Conservation (phyloP, 2,329 filamentous ascomycete species). For the Ophiostoma triangulosporum region DNA sequence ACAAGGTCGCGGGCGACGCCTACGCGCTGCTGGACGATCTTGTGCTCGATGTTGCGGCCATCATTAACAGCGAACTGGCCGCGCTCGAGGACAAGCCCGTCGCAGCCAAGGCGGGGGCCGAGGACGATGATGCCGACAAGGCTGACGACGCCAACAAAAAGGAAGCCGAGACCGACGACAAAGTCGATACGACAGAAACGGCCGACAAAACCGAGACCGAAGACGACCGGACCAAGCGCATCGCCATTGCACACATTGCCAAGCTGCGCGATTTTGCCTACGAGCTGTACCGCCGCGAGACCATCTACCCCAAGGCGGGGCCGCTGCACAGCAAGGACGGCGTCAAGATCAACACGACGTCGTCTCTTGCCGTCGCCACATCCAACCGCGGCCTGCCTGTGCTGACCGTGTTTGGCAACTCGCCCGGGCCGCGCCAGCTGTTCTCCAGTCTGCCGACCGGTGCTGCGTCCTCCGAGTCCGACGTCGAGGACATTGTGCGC, state of each 20-base stretch:
- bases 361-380: constrained; percentile 10
- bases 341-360: neutral
- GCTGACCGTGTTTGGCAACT: constrained; percentile 64
- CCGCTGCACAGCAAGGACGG: constrained; percentile 12
- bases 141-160: neutral
- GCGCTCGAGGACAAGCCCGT: constrained; percentile 26
- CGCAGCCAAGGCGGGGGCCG: neutral
- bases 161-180: neutral
- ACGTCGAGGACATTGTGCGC: constrained; percentile 41
- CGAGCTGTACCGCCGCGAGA: constrained; percentile 48
- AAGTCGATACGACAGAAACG: neutral
- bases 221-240: constrained; percentile 17
- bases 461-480: constrained; percentile 17
- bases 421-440: constrained; percentile 59
- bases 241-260: constrained; percentile 30
- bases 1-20: constrained; percentile 36
- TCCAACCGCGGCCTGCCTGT: constrained; percentile 35
- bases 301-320: constrained; percentile 32
- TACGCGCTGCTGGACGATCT: constrained; percentile 54
- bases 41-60: constrained; percentile 37
- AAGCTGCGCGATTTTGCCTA: constrained; percentile 50
- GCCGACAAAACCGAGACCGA: neutral
- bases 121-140: neutral
- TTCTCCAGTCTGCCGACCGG: constrained; percentile 66
- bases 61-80: constrained; percentile 25